Percentiles rank a stretch among this genome's conserved stretches.
These are phyloP conservation scores for Lactarius evosmus DNA, from an alignment of 768 basidiomycete genomes.

Conservation along the genomic window DNA sequence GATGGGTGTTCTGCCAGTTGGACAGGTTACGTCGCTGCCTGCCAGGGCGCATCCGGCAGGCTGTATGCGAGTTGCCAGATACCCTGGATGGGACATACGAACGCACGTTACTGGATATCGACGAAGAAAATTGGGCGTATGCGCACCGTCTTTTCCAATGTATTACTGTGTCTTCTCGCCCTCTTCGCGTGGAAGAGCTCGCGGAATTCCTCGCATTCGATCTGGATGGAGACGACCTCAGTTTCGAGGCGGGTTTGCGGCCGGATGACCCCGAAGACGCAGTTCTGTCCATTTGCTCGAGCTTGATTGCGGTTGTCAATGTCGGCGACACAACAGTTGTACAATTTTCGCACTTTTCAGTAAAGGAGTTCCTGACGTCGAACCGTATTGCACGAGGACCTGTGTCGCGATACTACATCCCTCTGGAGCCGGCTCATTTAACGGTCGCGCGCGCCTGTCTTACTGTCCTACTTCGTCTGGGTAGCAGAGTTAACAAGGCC, in stretches of 20 bases:
- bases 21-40: too few species aligned
- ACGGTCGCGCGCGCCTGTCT: not conserved
- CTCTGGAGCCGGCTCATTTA: not conserved
- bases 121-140: not conserved
- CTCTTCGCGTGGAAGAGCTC: not conserved
- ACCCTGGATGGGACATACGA: constrained; percentile 1
- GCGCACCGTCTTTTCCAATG: constrained; percentile 1
- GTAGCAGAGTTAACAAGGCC: not conserved
- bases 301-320: not conserved
- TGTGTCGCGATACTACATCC: not conserved
- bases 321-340: not conserved
- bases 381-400: not conserved
- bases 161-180: not conserved
- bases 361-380: not conserved
- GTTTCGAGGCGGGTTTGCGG: not conserved
- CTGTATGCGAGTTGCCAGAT: not conserved
- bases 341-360: not conserved
- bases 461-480: not conserved
- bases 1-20: too few species aligned
- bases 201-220: constrained; percentile 2
- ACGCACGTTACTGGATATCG: too few species aligned
- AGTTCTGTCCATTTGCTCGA: not conserved
- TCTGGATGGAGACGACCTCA: not conserved
- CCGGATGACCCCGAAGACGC: not conserved
- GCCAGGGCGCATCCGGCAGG: not conserved